Base-by-base conservation (phyloP, 116 monocot genomes). In the Zostera marina region DNA sequence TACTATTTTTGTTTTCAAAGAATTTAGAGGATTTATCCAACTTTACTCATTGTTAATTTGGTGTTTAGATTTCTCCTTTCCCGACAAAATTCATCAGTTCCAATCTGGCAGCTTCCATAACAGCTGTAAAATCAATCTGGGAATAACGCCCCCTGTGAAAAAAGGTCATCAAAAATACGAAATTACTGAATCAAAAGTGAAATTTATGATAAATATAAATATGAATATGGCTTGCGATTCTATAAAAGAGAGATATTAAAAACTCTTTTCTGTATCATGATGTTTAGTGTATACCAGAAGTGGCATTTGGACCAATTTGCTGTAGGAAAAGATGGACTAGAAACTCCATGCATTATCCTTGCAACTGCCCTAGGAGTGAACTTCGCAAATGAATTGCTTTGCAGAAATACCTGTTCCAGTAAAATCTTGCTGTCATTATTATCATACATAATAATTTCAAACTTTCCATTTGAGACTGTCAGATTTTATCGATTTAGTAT, bases 261-360 rank as follows among this genome's bases (percentile, higher is more conserved):
- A 42, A 21, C 11, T 41, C 24, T 56, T 58, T 23, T 21, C n/a
- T 38, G 8, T 12, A 3, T 42, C 9, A 42, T 21, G 46, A 44
- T 11, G 8, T 47, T n/a, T 4, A n/a, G 23, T 17, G 26, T 14
- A 24, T 80, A 94, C 94, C 94, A 94, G 68, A 94, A 88, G 71
- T 94, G 88, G 32, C 79, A 68, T 47, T 75, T 84, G 0, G 78
- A 76, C 94, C 94, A 94, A 60, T 55, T 84, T 64, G 80, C 60
- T 47, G 79, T 72, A 53, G 94, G 82, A 70, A 85, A 94, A 66
- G 85, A 77, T 45, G 94, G 94, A 72, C 94, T 94, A 26, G 94
- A 59, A 43, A 94, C 85, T 70, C 94, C 94, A 69, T 94, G 85
- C 94, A 88, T 80, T 62, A 96, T 96, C 62, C 94, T 81, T 48